A percentile compares a stretch with the other conserved stretches of the same genome.
These are phyloP conservation scores for Pichia kudriavzevii DNA, from an alignment of 1,139 yeast genomes.

Conservation along the genomic window DNA sequence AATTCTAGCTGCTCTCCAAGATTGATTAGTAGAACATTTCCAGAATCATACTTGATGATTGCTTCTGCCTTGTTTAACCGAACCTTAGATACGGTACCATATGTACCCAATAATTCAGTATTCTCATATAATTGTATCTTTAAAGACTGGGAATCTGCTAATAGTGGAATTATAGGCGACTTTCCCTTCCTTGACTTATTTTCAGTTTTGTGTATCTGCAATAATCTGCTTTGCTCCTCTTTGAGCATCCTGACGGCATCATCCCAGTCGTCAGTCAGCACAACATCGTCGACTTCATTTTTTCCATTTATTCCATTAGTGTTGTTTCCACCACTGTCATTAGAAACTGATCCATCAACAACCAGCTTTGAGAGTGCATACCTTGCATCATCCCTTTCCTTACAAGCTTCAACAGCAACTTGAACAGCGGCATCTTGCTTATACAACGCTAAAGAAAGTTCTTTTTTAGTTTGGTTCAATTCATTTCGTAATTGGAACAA, in stretches of 20 bases:
- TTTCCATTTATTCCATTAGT: constrained; percentile 15
- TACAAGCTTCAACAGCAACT: constrained; percentile 68
- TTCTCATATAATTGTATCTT: too few relatives aligned
- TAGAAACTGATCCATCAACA: constrained; percentile 2
- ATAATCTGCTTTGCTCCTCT: constrained; percentile 7
- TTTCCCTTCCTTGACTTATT: constrained; percentile 12
- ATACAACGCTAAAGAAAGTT: constrained; percentile 69
- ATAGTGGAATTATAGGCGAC: constrained; percentile 3
- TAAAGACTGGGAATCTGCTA: too few relatives aligned
- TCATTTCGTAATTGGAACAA: constrained; percentile 70
- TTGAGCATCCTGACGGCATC: constrained; percentile 1
- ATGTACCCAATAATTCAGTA: too few relatives aligned
- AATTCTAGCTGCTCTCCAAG: neutral
- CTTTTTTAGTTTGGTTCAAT: constrained; percentile 57
- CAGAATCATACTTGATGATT: constrained; percentile 5
- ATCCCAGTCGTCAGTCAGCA: neutral
- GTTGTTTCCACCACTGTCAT: constrained; percentile 3
- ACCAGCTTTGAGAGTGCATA: constrained; percentile 45
- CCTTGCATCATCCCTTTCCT: constrained; percentile 69
- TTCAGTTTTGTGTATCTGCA: constrained; percentile 10
- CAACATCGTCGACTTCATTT: neutral
- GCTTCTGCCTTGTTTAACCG: too few relatives aligned
- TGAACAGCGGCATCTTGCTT: constrained; percentile 86
- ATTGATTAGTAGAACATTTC: constrained; percentile 6
- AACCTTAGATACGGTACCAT: too few relatives aligned